phyloP scores from a whole-genome alignment of 208 protist genomes.

The Acanthamoeba lenticulata region DNA sequence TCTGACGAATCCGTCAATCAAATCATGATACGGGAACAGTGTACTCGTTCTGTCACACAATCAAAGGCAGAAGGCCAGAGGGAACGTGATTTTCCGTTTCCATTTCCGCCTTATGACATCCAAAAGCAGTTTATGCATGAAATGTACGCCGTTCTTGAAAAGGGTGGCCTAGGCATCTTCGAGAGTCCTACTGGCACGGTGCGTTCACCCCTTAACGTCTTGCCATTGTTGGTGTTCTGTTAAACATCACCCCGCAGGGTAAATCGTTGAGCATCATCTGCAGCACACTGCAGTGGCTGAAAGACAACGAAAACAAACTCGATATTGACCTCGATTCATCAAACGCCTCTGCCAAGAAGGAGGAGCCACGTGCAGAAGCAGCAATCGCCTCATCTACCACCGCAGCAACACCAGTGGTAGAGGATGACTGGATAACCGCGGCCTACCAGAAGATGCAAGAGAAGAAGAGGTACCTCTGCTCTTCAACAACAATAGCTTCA shows the following conservation, averaged over 20 bases:
- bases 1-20: too few species aligned
- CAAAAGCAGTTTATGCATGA: conserved; percentile 82
- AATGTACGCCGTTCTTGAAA: conserved; percentile 79
- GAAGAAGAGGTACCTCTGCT: neutral
- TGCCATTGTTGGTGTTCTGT: neutral
- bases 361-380: neutral
- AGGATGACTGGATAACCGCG: conserved; percentile 48
- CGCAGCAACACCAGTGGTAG: neutral
- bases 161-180: conserved; percentile 90
- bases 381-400: neutral
- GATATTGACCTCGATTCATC: neutral
- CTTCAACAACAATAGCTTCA: too few species aligned
- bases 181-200: conserved; percentile 95
- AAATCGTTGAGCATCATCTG: conserved; percentile 95
- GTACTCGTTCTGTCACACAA: too few species aligned
- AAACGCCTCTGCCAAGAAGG: neutral
- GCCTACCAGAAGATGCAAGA: conserved; percentile 50
- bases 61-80: too few species aligned
- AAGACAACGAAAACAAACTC: conserved; percentile 65
- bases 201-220: neutral
- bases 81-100: conserved; percentile 81
- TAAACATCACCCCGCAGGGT: conserved; percentile 76
- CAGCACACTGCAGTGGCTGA: conserved; percentile 82
- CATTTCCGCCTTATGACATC: conserved; percentile 84
- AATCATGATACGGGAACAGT: too few species aligned